A percentile compares a stretch with the other conserved stretches of the same genome.
Evolutionary conservation across 129 eudicot genomes (phyloP).

Genomic region (Apium graveolens): DNA sequence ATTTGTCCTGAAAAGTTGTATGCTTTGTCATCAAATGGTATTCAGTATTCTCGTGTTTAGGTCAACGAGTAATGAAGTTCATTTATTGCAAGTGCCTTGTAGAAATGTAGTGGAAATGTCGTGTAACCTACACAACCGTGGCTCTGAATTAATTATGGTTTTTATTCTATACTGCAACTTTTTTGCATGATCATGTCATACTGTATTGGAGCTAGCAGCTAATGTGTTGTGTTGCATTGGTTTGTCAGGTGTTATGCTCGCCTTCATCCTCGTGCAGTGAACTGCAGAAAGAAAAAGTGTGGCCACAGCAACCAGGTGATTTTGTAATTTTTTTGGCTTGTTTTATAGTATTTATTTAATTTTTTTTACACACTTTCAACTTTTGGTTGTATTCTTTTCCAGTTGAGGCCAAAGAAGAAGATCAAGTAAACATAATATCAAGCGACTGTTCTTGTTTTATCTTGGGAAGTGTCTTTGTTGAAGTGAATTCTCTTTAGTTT

Average conservation of each 20-base stretch:
- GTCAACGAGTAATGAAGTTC: too few species aligned
- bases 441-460: neutral
- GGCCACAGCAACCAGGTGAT: constrained; percentile 55
- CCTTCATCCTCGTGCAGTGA: constrained; percentile 53
- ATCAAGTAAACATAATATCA: constrained; percentile 31
- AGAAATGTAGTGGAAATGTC: neutral
- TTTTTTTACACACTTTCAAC: neutral
- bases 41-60: too few species aligned
- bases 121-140: neutral
- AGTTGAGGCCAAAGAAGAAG: constrained; percentile 71
- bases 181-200: too few species aligned
- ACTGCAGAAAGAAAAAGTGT: constrained; percentile 60
- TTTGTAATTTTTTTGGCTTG: neutral
- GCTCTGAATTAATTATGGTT: neutral
- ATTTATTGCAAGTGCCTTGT: too few species aligned
- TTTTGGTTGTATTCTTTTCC: neutral
- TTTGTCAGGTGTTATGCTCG: constrained; percentile 41
- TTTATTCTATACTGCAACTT: too few species aligned
- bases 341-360: neutral
- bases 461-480: neutral
- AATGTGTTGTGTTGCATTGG: neutral
- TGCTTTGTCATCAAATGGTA: neutral
- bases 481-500: neutral
- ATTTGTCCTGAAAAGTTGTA: neutral
- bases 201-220: neutral